phyloP scores from a whole-genome alignment of 2,329 filamentous ascomycete species.

The Nothophaeocryptopus gaeumannii region DNA sequence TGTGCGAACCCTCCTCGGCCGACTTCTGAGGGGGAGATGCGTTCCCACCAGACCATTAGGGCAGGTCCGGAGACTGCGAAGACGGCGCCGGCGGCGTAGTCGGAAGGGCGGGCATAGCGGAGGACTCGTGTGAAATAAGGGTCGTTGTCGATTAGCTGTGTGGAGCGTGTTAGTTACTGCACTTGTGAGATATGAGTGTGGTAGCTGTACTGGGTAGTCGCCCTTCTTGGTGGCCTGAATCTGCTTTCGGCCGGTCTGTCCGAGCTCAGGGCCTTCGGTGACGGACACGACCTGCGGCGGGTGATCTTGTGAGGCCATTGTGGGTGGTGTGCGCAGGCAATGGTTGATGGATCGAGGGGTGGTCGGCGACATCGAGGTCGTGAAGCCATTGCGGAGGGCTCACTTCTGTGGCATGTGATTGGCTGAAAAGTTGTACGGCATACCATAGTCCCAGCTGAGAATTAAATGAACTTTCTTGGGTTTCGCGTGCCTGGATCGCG shows the following conservation, averaged over 20 bases:
- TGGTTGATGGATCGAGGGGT: too few species aligned
- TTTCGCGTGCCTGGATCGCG: too few species aligned
- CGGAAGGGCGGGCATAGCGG: constrained; percentile 77
- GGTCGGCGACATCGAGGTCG: too few species aligned
- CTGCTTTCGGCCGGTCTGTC: constrained; percentile 27
- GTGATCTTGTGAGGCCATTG: constrained; percentile 24
- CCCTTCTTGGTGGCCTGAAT: constrained; percentile 73
- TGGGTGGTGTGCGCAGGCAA: neutral
- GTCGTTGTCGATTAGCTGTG: constrained; percentile 96
- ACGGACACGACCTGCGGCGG: constrained; percentile 21
- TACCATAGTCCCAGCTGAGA: too few species aligned
- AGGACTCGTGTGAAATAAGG: constrained; percentile 92
- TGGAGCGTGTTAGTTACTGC: constrained; percentile 25
- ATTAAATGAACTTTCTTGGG: too few species aligned
- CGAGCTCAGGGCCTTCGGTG: constrained; percentile 32
- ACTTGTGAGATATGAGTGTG: neutral
- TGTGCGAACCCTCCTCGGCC: constrained; percentile 78
- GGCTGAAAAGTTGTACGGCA: too few species aligned
- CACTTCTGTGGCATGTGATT: too few species aligned
- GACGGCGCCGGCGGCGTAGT: constrained; percentile 70
- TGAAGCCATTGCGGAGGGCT: too few species aligned
- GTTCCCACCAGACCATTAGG: constrained; percentile 76
- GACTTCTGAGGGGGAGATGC: constrained; percentile 77
- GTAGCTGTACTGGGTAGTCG: constrained; percentile 71
- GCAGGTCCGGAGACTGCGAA: constrained; percentile 71